Evolutionary conservation across 192 early-diverging fungal species (phyloP), one percentile per base, ranked within the genome.

Genomic region (Cladochytrium replicatum): DNA sequence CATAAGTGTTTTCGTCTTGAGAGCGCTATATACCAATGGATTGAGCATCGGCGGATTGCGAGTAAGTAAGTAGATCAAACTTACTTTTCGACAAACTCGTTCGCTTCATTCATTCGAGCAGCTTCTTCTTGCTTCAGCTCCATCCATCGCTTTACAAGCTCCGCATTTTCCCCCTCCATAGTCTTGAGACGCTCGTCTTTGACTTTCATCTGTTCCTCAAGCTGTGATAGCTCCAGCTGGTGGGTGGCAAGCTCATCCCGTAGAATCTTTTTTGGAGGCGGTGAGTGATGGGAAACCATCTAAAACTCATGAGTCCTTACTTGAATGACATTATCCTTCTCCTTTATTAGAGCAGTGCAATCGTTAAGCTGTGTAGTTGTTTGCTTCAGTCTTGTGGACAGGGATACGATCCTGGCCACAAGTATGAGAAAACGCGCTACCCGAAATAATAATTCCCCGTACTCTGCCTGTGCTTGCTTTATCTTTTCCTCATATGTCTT

Each of bases 281-380:
- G n/a, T n/a, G n/a, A n/a, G n/a, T n/a, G n/a, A n/a, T n/a, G n/a
- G n/a, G n/a, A n/a, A n/a, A n/a, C n/a, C n/a, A n/a, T n/a, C n/a
- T 4, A 38, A 23, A 15, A 6, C 4, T 21, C 23, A 7, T 8
- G 3, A 6, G 32, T 5, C 6, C 39, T 42, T 50, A 82, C 82
- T 65, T 88, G 88, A 42, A 98, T 94, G 1, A 84, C 86, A n/a
- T 79, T 68, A 52, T 95, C 89, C 62, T 95, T 98, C 63, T 92
- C 88, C 46, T 73, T 71, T 5, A 93, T 61, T 17, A 83, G 55
- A 29, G 61, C 58, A 13, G 52, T 40, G 6, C 41, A 38, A 52
- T 77, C 75, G 7, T 45, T 17, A 30, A 66, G 40, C 22, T 52
- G 41, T 6, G 40, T 17, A 15, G 55, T 63, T 25, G 68, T 38